Conservation (phyloP, 108 stramenopile species). For the Conticribra guillardii region DNA sequence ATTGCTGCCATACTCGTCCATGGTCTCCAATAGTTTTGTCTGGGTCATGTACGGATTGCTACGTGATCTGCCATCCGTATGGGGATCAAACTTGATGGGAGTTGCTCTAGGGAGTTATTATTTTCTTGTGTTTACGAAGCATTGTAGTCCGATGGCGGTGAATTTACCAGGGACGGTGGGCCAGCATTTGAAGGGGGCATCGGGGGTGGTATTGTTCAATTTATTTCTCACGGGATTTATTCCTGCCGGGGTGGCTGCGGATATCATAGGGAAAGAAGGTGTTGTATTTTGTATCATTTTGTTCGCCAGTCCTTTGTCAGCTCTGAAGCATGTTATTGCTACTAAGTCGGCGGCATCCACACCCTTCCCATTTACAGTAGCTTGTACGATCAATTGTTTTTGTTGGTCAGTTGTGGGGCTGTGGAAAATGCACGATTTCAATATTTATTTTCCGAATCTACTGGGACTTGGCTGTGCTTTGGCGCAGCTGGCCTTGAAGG, state of each 20-base stretch:
- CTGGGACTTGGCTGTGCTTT: slow-evolving; percentile 71
- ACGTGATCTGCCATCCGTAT: slow-evolving; percentile 21
- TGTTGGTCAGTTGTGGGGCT: slow-evolving; percentile 71
- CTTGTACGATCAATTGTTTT: slow-evolving; percentile 71
- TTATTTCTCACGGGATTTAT: slow-evolving; percentile 11
- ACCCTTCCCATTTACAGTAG: slow-evolving; percentile 63
- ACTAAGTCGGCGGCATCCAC: slow-evolving; percentile 59
- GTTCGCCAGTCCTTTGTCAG: slow-evolving; percentile 68
- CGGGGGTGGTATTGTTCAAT: slow-evolving; percentile 26
- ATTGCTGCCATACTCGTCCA: slow-evolving; percentile 61
- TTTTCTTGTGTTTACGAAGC: slow-evolving; percentile 18
- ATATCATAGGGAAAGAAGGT: slow-evolving; percentile 38
- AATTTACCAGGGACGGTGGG: slow-evolving; percentile 32
- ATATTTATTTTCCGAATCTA: slow-evolving; percentile 78
- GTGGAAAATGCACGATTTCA: slow-evolving; percentile 74
- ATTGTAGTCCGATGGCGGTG: slow-evolving; percentile 15
- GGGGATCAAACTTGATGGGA: slow-evolving; percentile 25
- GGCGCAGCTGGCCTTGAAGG: slow-evolving; percentile 69
- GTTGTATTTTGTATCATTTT: slow-evolving; percentile 59
- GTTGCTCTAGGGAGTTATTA: slow-evolving; percentile 32
- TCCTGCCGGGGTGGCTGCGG: slow-evolving; percentile 15
- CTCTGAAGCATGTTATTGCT: slow-evolving; percentile 58
- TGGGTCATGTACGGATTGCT: slow-evolving; percentile 51
- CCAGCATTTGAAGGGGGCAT: slow-evolving; percentile 29
- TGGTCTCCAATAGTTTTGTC: slow-evolving; percentile 46